Conservation (phyloP, 352 stramenopile genomes). For the Phytopythium chamaehyphon region DNA sequence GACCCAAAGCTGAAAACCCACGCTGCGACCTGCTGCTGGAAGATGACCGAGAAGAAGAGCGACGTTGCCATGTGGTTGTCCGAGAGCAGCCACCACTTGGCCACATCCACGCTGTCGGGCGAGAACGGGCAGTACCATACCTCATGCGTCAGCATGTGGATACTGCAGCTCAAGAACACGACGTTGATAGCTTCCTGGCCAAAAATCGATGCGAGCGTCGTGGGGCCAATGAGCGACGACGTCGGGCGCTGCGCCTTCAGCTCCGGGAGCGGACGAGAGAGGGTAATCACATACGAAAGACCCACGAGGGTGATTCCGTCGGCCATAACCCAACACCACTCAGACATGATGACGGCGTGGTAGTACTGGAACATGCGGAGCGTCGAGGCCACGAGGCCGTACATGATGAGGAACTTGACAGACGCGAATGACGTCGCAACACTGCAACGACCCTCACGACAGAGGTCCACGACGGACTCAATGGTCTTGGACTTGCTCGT, state of each 20-base stretch:
- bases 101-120: constrained; percentile 15
- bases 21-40: constrained; percentile 21
- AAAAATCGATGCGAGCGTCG: constrained; percentile 27
- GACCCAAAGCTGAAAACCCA: constrained; percentile 44
- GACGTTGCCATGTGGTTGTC: constrained; percentile 25
- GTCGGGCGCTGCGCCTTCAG: constrained; percentile 32
- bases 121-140: constrained; percentile 22
- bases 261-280: constrained; percentile 44
- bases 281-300: constrained; percentile 66
- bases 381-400: constrained; percentile 70
- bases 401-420: constrained; percentile 89
- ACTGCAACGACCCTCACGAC: constrained; percentile 82
- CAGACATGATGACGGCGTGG: constrained; percentile 59
- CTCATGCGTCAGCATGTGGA: constrained; percentile 15
- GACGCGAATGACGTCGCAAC: constrained; percentile 79
- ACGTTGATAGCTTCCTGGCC: constrained; percentile 43
- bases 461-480: constrained; percentile 75
- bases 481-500: constrained; percentile 80
- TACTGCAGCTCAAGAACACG: constrained; percentile 21
- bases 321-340: constrained; percentile 70
- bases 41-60: constrained; percentile 29
- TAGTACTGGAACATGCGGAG: constrained; percentile 70
- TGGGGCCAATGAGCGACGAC: constrained; percentile 37
- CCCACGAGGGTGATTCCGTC: constrained; percentile 64
- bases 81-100: constrained; percentile 25